Percentiles rank a stretch among this genome's conserved stretches.
Evolutionary conservation across 441 rosid species (phyloP).

Genomic region (Lepidium campestre): DNA sequence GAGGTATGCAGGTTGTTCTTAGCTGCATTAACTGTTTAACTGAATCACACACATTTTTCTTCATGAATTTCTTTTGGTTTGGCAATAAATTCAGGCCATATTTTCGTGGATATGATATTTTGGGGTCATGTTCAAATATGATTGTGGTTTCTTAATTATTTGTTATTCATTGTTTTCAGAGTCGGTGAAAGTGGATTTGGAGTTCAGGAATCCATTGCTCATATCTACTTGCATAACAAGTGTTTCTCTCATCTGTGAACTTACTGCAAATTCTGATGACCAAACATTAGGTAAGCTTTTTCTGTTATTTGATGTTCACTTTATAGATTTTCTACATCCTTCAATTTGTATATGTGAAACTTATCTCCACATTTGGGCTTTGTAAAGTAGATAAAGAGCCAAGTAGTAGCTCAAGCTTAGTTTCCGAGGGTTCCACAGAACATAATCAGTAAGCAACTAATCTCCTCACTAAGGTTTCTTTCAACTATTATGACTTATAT

Average conservation of each 20-base stretch:
- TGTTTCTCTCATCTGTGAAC: constrained; percentile 81
- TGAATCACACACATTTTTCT: neutral
- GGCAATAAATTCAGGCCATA: neutral
- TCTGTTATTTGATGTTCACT: constrained; percentile 15
- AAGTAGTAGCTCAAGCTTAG: constrained; percentile 40
- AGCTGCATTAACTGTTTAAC: constrained; percentile 23
- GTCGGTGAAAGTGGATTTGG: constrained; percentile 66
- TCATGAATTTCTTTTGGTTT: constrained; percentile 14
- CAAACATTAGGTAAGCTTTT: constrained; percentile 48
- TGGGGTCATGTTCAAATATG: neutral
- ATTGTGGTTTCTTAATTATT: constrained; percentile 2
- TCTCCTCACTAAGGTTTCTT: constrained; percentile 30
- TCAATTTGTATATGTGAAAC: constrained; percentile 5
- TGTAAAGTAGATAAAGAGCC: constrained; percentile 41
- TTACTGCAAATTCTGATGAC: constrained; percentile 57
- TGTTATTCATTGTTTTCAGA: constrained; percentile 46
- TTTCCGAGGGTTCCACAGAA: constrained; percentile 39
- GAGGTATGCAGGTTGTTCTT: constrained; percentile 79
- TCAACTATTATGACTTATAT: constrained; percentile 3
- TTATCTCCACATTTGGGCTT: constrained; percentile 22
- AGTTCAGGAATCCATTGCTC: constrained; percentile 80
- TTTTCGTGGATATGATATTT: neutral
- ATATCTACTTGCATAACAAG: constrained; percentile 62
- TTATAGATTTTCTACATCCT: neutral
- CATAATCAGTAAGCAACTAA: constrained; percentile 29